Base-by-base conservation (phyloP, 805 yeast species). In the Schwanniomyces vanrijiae region DNA sequence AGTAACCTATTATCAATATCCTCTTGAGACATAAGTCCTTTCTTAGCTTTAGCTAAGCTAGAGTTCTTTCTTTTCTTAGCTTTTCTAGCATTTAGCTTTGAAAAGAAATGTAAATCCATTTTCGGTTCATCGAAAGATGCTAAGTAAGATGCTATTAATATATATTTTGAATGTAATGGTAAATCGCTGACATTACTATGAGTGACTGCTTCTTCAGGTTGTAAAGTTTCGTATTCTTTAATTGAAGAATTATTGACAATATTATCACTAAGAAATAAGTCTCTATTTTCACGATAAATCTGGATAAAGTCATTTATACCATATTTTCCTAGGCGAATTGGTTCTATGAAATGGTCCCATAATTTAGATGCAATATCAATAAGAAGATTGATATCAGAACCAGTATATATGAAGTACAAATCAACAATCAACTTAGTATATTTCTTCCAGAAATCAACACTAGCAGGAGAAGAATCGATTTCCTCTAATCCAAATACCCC, bases 61-160 rank as follows among this genome's bases (percentile, higher is more conserved):
- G 49, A 40, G 6, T 49, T 74, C 41, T 70, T 63, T 33, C 73
- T 71, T 74, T 80, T 57, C 49, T 64, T 66, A 24, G 57, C 52
- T 37, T 66, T 66, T 22, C 60, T 55, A 13, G 66, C 59, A 45
- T 68, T 68, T 38, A 86, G 69, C 49, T 76, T 81, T 26, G 96
- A 85, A 57, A 88, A 91, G 44, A 80, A 70, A 43, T 81, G 78
- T 56, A 83, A 68, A 63, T 90, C 97, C 57, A 77, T 78, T 50
- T 81, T 78, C 2, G 85, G 82, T 25, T 85, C 87, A 46, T 82
- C 80, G 59, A 80, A 87, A 0, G 96, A 89, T 0, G 96, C 95
- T 41, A 90, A 67, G 61, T 86, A 91, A 0, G 96, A 84, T 1
- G 96, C 89, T 26, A 90, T 77, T 13, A 90, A 65, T n/a, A 91